Conservation (phyloP, 1,139 yeast species). For the Diutina pseudorugosa region DNA sequence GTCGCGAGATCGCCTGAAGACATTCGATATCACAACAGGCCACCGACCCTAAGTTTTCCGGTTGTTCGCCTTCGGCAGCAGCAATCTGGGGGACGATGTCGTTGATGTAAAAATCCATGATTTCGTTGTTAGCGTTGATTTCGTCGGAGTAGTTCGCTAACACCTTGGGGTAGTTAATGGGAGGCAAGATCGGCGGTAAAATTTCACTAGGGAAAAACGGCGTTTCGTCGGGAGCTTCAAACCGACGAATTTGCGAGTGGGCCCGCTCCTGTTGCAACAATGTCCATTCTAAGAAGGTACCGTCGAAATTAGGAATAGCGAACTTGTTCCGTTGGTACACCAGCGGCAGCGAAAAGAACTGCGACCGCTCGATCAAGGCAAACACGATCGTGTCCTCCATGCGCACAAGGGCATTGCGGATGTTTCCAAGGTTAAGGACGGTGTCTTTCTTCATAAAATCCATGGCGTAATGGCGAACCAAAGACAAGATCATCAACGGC, state of each 20-base stretch:
- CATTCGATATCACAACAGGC: conserved; percentile 77
- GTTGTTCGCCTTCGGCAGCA: conserved; percentile 60
- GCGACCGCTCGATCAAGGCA: conserved; percentile 85
- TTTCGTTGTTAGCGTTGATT: conserved; percentile 62
- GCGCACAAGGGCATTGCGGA: conserved; percentile 72
- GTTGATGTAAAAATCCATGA: conserved; percentile 54
- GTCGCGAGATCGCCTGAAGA: conserved; percentile 78
- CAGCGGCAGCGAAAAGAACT: conserved; percentile 64
- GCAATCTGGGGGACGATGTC: conserved; percentile 66
- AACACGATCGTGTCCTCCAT: conserved; percentile 96
- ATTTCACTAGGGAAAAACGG: conserved; percentile 74
- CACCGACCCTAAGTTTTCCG: conserved; percentile 81
- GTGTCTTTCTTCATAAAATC: conserved; percentile 79
- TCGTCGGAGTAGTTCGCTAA: conserved; percentile 66
- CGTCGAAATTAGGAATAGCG: conserved; percentile 55
- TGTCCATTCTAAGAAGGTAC: conserved; percentile 82
- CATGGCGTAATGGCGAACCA: conserved; percentile 29
- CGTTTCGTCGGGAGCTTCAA: conserved; percentile 90
- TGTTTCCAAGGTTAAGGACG: conserved; percentile 69
- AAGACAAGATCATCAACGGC: background rate
- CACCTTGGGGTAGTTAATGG: conserved; percentile 65
- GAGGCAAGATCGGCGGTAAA: conserved; percentile 61
- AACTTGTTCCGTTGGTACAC: conserved; percentile 56
- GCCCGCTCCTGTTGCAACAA: conserved; percentile 62
- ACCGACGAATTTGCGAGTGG: conserved; percentile 80